These are phyloP conservation scores for Trichoderma parareesei DNA, from an alignment of 495 filamentous ascomycete genomes.

Conservation along the genomic window DNA sequence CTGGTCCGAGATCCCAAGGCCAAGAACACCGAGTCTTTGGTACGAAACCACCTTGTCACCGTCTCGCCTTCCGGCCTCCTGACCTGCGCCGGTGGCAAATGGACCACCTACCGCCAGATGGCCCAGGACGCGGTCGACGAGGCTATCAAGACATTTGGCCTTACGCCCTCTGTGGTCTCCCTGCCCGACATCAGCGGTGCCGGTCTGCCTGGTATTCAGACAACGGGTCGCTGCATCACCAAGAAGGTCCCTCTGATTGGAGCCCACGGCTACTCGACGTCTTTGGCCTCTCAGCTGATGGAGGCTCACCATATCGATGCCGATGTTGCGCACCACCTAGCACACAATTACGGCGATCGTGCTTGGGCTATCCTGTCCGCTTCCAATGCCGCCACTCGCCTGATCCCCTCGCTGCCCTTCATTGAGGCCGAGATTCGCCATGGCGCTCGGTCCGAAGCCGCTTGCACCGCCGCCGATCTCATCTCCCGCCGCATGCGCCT, in stretches of 20 bases:
- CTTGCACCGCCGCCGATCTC: slow-evolving; percentile 70
- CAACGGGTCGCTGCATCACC: slow-evolving; percentile 64
- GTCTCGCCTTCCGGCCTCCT: slow-evolving; percentile 61
- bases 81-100: slow-evolving; percentile 71
- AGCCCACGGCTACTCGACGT: slow-evolving; percentile 69
- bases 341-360: slow-evolving; percentile 64
- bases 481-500: slow-evolving; percentile 64
- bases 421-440: slow-evolving; percentile 71
- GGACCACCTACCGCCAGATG: slow-evolving; percentile 81
- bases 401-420: slow-evolving; percentile 66
- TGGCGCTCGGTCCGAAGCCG: slow-evolving; percentile 64
- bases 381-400: slow-evolving; percentile 52
- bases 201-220: slow-evolving; percentile 43
- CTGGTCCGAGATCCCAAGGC: slow-evolving; percentile 69
- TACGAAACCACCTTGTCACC: slow-evolving; percentile 69
- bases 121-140: slow-evolving; percentile 54
- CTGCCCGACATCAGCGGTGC: slow-evolving; percentile 44
- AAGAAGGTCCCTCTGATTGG: slow-evolving; percentile 63
- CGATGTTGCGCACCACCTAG: slow-evolving; percentile 64
- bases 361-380: slow-evolving; percentile 70
- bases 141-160: slow-evolving; percentile 1
- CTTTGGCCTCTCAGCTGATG: slow-evolving; percentile 74
- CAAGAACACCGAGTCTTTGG: slow-evolving; percentile 68
- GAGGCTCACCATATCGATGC: slow-evolving; percentile 71
- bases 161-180: background rate